Evolutionary conservation across 1,139 yeast species (phyloP), one percentile per base, ranked within the genome.

Genomic region (Maudiozyma humilis): DNA sequence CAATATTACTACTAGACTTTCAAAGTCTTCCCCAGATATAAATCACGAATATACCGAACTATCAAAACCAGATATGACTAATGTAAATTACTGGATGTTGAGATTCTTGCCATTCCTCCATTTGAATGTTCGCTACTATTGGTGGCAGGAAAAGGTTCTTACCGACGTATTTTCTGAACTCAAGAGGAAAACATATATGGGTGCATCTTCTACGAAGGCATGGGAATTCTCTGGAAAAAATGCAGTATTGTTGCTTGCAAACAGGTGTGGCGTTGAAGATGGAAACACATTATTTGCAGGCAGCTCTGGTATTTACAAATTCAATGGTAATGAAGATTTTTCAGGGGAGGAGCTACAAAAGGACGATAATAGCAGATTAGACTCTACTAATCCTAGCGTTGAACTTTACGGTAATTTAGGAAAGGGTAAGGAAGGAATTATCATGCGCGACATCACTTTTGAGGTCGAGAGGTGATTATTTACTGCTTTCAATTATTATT

Each of bases 191-290:
- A 44, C 63, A 73, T 4, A 64, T 78, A 17, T 80, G 85, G 65
- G 65, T 1, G 51, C 54, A n/a, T 48, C 55, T 2, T 8, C 30
- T 18, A 29, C 44, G 2, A 43, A 42, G 23, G 43, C 47, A 1
- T 61, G 65, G 65, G 50, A 45, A 17, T 58, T 60, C 30, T 44
- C 51, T 16, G 45, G 43, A 35, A 51, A 50, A 30, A 56, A 59
- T 41, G 55, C 56, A 1, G 43, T 57, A 3, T 36, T 58, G 10
- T 52, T 51, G 2, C 38, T 54, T 12, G 55, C 62, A 52, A 87
- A 88, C 59, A 66, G 96, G 47, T 67, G 76, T 10, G 96, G 96
- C 0, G 67, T 80, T 34, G 96, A 88, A 60, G 78, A 70, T 37
- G 75, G 75, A 30, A 48, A 45, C 5, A 60, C 64, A 5, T 74